A percentile compares a stretch with the other conserved stretches of the same genome.
phyloP scores from a whole-genome alignment of 1,284 basidiomycete species.

The Fomitopsis pinicola region DNA sequence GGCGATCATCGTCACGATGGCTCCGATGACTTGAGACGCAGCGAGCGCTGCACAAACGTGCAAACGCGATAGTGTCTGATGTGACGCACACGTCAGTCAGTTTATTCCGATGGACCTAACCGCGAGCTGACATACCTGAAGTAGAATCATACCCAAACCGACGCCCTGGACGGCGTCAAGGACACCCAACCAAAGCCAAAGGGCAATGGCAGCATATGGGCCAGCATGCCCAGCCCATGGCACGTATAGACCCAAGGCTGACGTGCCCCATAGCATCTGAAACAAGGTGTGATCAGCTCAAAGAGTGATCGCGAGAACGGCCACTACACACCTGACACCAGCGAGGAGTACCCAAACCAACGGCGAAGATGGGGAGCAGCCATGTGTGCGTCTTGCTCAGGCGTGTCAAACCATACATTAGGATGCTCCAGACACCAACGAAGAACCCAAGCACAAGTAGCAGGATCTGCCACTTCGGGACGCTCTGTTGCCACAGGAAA shows the following conservation, averaged over 20 bases:
- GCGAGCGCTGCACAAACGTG: conserved; percentile 91
- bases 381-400: conserved; percentile 92
- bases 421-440: conserved; percentile 75
- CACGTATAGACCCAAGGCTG: conserved; percentile 83
- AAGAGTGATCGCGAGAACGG: background rate
- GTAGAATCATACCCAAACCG: conserved; percentile 89
- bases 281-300: background rate
- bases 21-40: conserved; percentile 80
- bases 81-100: background rate
- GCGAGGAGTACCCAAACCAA: conserved; percentile 85
- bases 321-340: conserved; percentile 77
- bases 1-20: conserved; percentile 80
- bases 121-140: conserved; percentile 51
- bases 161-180: conserved; percentile 91
- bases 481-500: conserved; percentile 84
- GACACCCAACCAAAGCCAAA: conserved; percentile 94
- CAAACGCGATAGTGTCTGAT: conserved; percentile 79
- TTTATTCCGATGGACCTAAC: background rate
- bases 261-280: conserved; percentile 84
- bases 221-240: conserved; percentile 85
- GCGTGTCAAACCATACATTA: conserved; percentile 74
- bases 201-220: conserved; percentile 80
- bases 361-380: conserved; percentile 89
- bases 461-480: conserved; percentile 80
- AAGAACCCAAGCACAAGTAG: conserved; percentile 83